Evolutionary conservation across 495 filamentous ascomycete species (phyloP).

Genomic region (Bryoglossum gracile): DNA sequence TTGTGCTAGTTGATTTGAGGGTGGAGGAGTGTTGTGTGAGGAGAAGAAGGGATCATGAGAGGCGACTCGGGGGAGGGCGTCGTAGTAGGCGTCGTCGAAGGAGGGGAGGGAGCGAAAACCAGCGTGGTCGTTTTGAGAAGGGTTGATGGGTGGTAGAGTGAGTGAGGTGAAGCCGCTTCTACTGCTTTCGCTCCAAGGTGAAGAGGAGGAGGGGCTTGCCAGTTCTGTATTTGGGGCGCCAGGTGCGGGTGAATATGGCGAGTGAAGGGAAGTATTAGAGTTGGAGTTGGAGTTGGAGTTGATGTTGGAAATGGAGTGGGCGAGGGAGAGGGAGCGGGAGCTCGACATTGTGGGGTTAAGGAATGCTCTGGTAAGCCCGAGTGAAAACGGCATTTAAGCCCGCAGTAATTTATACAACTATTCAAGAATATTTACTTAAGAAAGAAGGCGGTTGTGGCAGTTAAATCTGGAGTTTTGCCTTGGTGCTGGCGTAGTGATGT

Average conservation of each 20-base stretch:
- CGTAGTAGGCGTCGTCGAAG: neutral
- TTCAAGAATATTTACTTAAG: no score
- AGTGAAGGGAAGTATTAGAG: no score
- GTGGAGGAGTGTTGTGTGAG: constrained; percentile 6
- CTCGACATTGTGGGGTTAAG: neutral
- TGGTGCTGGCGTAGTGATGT: no score
- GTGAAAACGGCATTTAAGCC: no score
- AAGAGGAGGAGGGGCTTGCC: no score
- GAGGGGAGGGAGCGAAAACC: neutral
- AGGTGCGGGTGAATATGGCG: no score
- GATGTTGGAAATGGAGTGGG: neutral
- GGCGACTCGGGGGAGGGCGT: neutral
- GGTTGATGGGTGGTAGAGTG: constrained; percentile 9
- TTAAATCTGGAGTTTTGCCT: no score
- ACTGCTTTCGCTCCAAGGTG: constrained; percentile 4
- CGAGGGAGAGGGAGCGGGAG: neutral
- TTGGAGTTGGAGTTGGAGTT: neutral
- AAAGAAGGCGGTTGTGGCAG: no score
- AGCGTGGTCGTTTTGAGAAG: neutral
- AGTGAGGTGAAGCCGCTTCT: neutral
- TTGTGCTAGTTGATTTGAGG: constrained; percentile 14
- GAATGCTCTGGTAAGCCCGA: no score
- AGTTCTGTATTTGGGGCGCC: no score
- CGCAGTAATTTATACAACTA: no score
- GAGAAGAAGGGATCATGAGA: neutral